Base-by-base conservation (phyloP, 306 rosid genomes). In the Boehmeria nivea region DNA sequence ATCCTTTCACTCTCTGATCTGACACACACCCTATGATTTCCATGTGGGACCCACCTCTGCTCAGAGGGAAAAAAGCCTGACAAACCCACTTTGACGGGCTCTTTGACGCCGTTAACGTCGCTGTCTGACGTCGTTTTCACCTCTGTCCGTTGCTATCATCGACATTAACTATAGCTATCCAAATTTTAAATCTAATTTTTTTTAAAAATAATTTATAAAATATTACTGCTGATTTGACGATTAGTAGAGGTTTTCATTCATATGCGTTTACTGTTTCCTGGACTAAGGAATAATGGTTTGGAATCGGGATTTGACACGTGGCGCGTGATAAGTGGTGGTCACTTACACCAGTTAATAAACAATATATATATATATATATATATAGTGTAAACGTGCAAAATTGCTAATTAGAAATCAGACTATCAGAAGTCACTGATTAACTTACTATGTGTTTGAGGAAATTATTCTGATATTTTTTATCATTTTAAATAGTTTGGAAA, bases 91-190 rank as follows among this genome's bases (percentile, higher is more conserved):
- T 57, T 59, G 57, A 40, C 61, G 65, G 58, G 1, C 53, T 17
- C 46, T 23, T 39, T 63, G 36, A 76, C 71, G 70, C 57, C 79
- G 82, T 76, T 58, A 54, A 31, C 44, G 63, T 70, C 50, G 6
- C 26, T 8, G 43, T 28, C 16, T 52, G 20, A 61, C 57, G 70
- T 65, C 63, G 70, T 51, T 57, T 50, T 67, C 65, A 17, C 16
- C 11, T 47, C 19, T 7, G 21, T 15, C 23, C 23, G 6, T 9
- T 8, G 19, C 42, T 3, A 25, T 40, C 44, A n/a, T n/a, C n/a
- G n/a, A n/a, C n/a, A n/a, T n/a, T n/a, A n/a, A n/a, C n/a, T n/a
- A n/a, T n/a, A n/a, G n/a, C n/a, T n/a, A n/a, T n/a, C n/a, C n/a
- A n/a, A n/a, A n/a, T n/a, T n/a, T n/a, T n/a, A n/a, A n/a, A n/a